Evolutionary conservation across 2,329 filamentous ascomycete genomes (phyloP), one percentile per base, ranked within the genome.

Genomic region (Colletotrichum lentis): DNA sequence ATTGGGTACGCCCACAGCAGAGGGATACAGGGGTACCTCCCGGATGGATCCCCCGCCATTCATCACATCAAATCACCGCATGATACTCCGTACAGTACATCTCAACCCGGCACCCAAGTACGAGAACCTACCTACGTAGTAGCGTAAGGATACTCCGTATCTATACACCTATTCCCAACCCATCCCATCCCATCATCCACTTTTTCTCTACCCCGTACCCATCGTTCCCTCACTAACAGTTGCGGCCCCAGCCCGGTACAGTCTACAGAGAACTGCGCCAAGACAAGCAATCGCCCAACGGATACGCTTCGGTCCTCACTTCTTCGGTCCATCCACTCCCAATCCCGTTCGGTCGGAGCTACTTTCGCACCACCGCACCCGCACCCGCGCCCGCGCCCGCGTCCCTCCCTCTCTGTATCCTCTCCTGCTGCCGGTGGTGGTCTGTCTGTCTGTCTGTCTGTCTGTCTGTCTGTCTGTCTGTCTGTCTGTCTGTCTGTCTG

Each of bases 281-380:
- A 57, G 47, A 53, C n/a, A 64, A 8, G 47, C 54, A 59, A 27
- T 44, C 47, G 41, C 62, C 39, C 35, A 49, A 59, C 65, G 54
- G 61, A 59, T 27, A 39, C 27, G 53, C 44, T 69, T 69, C 66
- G 66, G 66, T 43, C 66, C 53, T 66, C 66, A 69, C 56, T 69
- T 69, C 62, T 69, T 69, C 66, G 62, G 66, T 44, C 62, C 66
- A 61, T 61, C 56, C 49, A 61, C 49, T 41, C 54, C 61, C 24
- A n/a, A 49, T 52, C 59, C 65, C 65, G 65, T 68, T 68, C 65
- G 65, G 53, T 68, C 65, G 65, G 61, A 64, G 43, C 65, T 63
- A 68, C 55, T 68, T 68, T 59, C 49, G 46, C 47, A 47, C 37
- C 55, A 50, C 47, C 60, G 54, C 20, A 46, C 57, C 43, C 63